Conservation (phyloP, 1,284 basidiomycete species). For the Ustilago cynodontis region DNA sequence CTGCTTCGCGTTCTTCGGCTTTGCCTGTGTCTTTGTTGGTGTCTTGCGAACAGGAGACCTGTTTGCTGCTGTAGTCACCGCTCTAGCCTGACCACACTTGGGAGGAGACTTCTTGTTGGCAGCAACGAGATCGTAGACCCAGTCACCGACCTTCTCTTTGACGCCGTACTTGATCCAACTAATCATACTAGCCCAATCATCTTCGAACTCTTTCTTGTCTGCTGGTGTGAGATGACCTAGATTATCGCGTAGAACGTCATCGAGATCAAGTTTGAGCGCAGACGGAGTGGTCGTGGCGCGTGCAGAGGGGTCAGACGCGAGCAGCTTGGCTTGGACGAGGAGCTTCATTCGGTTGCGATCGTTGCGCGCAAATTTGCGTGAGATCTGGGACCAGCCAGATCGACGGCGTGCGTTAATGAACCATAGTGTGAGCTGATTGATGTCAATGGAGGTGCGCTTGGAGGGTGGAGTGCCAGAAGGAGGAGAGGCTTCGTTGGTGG, state of each 20-base stretch:
- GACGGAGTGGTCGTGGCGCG: not conserved
- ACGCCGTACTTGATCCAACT: slow-evolving; percentile 55
- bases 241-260: slow-evolving; percentile 28
- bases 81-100: slow-evolving; percentile 12
- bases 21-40: not conserved
- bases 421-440: slow-evolving; percentile 61
- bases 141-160: slow-evolving; percentile 58
- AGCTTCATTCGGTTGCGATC: slow-evolving; percentile 37
- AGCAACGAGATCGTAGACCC: slow-evolving; percentile 50
- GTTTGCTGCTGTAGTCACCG: slow-evolving; percentile 31
- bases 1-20: slow-evolving; percentile 19
- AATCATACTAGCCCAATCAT: slow-evolving; percentile 51
- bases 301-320: slow-evolving; percentile 1
- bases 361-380: slow-evolving; percentile 47
- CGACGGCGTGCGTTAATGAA: slow-evolving; percentile 69
- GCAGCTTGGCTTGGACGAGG: slow-evolving; percentile 40
- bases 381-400: slow-evolving; percentile 63
- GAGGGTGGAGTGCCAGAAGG: not conserved
- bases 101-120: slow-evolving; percentile 30
- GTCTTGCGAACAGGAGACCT: slow-evolving; percentile 29
- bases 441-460: slow-evolving; percentile 6
- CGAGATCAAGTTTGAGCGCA: slow-evolving; percentile 3
- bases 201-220: slow-evolving; percentile 35
- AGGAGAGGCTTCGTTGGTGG: slow-evolving; percentile 42
- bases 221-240: slow-evolving; percentile 20